These are phyloP conservation scores for Geotrichum australiense DNA, from an alignment of 1,139 yeast species.

Conservation along the genomic window DNA sequence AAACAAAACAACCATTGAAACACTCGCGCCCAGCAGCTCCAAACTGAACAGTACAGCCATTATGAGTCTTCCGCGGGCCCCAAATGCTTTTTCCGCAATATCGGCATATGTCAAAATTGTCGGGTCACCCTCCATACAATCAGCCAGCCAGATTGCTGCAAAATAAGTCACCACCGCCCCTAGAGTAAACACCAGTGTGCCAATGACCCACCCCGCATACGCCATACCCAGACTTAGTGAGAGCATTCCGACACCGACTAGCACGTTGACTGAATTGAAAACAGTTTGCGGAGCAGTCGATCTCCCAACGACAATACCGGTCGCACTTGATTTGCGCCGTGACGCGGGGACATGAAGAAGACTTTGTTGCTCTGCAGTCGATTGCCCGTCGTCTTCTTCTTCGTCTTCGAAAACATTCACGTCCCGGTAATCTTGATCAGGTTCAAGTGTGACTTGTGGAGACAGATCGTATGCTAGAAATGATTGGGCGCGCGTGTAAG, in stretches of 20 bases:
- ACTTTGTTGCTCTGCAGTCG: neutral
- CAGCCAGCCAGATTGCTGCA: conserved; percentile 61
- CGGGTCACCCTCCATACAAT: conserved; percentile 64
- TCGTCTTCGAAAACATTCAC: conserved; percentile 32
- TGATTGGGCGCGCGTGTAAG: conserved; percentile 71
- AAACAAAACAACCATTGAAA: conserved; percentile 69
- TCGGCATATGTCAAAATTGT: conserved; percentile 86
- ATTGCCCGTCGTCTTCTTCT: conserved; percentile 1
- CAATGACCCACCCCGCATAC: conserved; percentile 75
- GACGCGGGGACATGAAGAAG: neutral
- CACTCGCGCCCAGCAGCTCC: conserved; percentile 73
- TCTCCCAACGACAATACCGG: conserved; percentile 68
- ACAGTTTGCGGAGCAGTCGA: conserved; percentile 85
- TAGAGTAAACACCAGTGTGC: conserved; percentile 45
- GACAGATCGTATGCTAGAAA: conserved; percentile 49
- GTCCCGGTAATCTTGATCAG: neutral
- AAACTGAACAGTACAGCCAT: conserved; percentile 67
- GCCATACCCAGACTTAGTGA: conserved; percentile 76
- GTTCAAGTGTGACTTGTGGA: conserved; percentile 1
- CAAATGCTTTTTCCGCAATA: conserved; percentile 71
- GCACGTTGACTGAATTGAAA: conserved; percentile 76
- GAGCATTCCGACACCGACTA: conserved; percentile 79
- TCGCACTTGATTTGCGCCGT: conserved; percentile 21
- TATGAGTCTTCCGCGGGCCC: conserved; percentile 50
- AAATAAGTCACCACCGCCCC: conserved; percentile 60